These are phyloP conservation scores for Botrytis medusae DNA, from an alignment of 2,329 filamentous ascomycete genomes.

Conservation along the genomic window DNA sequence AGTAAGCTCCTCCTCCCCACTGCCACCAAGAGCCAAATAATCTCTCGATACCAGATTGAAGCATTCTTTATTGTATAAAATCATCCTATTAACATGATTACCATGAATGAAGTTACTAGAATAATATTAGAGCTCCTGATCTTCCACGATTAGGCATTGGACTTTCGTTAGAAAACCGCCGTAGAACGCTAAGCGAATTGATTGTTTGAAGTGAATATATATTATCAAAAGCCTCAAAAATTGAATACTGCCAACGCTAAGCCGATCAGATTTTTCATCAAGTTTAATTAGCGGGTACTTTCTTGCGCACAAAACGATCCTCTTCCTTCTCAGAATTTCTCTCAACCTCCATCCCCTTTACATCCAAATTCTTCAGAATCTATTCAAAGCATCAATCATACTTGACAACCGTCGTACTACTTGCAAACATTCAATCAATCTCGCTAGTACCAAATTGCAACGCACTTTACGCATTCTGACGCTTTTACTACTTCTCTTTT, in stretches of 20 bases:
- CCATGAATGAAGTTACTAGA: background rate
- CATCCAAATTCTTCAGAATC: background rate
- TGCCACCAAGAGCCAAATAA: background rate
- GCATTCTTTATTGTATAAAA: no score
- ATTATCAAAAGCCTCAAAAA: slow-evolving; percentile 8
- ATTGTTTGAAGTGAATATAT: background rate
- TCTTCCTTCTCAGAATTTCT: background rate
- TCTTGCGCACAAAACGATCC: background rate
- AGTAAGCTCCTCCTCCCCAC: background rate
- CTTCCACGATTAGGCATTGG: background rate
- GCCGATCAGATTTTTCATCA: background rate
- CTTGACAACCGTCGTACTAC: background rate
- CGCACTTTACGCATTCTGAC: background rate
- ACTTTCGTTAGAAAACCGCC: background rate
- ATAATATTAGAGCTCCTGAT: background rate
- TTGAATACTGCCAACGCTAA: background rate
- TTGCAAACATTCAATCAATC: background rate
- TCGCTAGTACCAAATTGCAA: background rate
- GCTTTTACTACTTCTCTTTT: background rate
- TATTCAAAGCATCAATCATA: background rate
- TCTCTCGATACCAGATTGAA: background rate
- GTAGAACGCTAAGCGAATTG: background rate
- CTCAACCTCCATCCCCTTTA: background rate
- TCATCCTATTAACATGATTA: background rate
- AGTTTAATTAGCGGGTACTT: background rate